Base-by-base conservation (phyloP, 805 yeast species). In the Candida corydali region DNA sequence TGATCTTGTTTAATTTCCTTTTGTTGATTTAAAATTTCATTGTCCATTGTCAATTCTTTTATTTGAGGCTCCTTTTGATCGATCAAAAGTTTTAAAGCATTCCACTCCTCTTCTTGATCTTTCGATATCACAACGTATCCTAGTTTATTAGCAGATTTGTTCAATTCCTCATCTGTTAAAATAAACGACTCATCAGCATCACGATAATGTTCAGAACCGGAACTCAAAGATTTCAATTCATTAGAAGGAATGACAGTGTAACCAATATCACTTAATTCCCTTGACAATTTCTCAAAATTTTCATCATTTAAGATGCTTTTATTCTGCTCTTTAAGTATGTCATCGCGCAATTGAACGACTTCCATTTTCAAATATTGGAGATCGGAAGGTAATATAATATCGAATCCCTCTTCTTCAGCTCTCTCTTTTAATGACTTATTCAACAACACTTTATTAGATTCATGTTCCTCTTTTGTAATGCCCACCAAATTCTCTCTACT, bases 211-310 rank as follows among this genome's bases (percentile, higher is more conserved):
- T 32, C 30, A 22, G 32, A 6, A 12, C 25, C 39, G 18, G 34
- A 37, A 10, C 26, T 30, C 4, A 29, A 14, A 3, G 37, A 30
- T 29, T 41, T 38, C 22, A 44, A 51, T 18, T 47, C 51, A 11
- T 37, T 41, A 20, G 24, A 16, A 14, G 40, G 32, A 16, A 42
- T 12, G 10, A 42, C 3, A 47, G 42, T 1, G 54, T 75, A 38
- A 93, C 96, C 2, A 63, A 42, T 8, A 10, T 28, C 33, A 12
- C 17, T 18, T 15, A 38, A 30, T 27, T 33, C 26, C 23, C 32
- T 23, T 4, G 34, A 32, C 24, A 32, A 10, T 32, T 15, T 32
- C 24, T 32, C 35, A 27, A 31, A 38, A 11, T 32, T 6, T 5
- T 23, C 28, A 14, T 32, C 28, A 23, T 32, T 32, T 26, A 14